Base-by-base conservation (phyloP, 2,329 filamentous ascomycete genomes). In the Nemania bipapillata region DNA sequence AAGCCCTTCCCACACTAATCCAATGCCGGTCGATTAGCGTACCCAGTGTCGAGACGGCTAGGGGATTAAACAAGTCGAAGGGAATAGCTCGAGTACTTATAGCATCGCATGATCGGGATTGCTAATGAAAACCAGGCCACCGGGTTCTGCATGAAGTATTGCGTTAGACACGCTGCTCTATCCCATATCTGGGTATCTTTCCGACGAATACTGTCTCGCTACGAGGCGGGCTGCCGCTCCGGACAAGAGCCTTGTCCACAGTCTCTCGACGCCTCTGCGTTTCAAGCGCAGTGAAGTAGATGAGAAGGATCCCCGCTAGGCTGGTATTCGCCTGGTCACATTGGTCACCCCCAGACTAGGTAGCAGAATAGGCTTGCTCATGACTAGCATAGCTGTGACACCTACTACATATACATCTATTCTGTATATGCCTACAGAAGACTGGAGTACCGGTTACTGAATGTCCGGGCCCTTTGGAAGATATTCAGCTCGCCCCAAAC, bases 291-390 rank as follows among this genome's bases (percentile, higher is more conserved):
- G 26, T 40, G 15, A 11, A n/a, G n/a, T 6, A 40, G 30, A 55
- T n/a, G 20, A 53, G 32, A 22, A 66, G 52, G 64, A 63, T 57
- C 11, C 15, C 58, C 58, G 35, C 47, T 47, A 54, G 49, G 50
- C n/a, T 37, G 37, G 37, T 54, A 45, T n/a, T 45, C 40, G 57
- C 22, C 53, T 47, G 35, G 26, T 35, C 9, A n/a, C n/a, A n/a
- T n/a, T n/a, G n/a, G n/a, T 32, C 20, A 24, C 47, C 45, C 49
- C 32, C 24, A 22, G 54, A 17, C 49, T 24, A 52, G 40, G 40
- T 12, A 45, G 49, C 12, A n/a, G 17, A 67, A 37, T n/a, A 42
- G 49, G n/a, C 24, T 58, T n/a, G 42, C 40, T 28, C 1, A 56
- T 37, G 58, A 53, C 53, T 54, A 63, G 53, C 11, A 30, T 9